phyloP scores from a whole-genome alignment of 1,284 basidiomycete genomes.

The Pascua sp. region DNA sequence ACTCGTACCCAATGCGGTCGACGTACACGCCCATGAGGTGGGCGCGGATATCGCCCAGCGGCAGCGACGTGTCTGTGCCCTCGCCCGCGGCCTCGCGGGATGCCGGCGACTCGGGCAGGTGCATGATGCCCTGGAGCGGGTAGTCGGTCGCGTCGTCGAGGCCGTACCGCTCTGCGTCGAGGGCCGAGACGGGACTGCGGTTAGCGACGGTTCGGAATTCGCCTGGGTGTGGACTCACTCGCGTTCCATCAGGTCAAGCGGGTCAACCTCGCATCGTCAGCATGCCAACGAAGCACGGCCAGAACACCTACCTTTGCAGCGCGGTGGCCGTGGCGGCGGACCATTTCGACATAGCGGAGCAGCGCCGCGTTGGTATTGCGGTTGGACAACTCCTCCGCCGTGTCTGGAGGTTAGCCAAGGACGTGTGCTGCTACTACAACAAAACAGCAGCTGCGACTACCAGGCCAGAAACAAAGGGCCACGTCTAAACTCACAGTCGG shows the following conservation, averaged over 20 bases:
- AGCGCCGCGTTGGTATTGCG: constrained; percentile 68
- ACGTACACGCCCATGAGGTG: constrained; percentile 73
- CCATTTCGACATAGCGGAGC: constrained; percentile 79
- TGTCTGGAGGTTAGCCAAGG: constrained; percentile 56
- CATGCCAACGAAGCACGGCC: constrained; percentile 45
- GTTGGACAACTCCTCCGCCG: constrained; percentile 67
- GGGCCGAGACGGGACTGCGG: constrained; percentile 60
- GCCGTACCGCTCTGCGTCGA: constrained; percentile 74
- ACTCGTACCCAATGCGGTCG: constrained; percentile 80
- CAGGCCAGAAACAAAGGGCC: background rate
- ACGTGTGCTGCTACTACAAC: background rate
- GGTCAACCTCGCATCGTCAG: constrained; percentile 66
- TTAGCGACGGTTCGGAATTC: background rate
- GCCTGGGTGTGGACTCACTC: constrained; percentile 54
- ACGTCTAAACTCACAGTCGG: constrained; percentile 63
- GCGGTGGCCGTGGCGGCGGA: constrained; percentile 56
- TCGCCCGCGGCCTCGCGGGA: constrained; percentile 50
- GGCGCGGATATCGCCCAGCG: constrained; percentile 62
- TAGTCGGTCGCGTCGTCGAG: constrained; percentile 55
- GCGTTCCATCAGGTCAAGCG: constrained; percentile 75
- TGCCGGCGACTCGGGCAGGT: constrained; percentile 25
- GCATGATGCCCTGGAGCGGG: constrained; percentile 68
- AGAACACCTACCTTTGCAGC: constrained; percentile 26
- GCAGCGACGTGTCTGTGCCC: constrained; percentile 58
- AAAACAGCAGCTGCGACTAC: background rate